Percentiles rank a stretch among this genome's conserved stretches.
These are phyloP conservation scores for Paramecium octaurelia DNA, from an alignment of 73 alveolate genomes.

Conservation along the genomic window DNA sequence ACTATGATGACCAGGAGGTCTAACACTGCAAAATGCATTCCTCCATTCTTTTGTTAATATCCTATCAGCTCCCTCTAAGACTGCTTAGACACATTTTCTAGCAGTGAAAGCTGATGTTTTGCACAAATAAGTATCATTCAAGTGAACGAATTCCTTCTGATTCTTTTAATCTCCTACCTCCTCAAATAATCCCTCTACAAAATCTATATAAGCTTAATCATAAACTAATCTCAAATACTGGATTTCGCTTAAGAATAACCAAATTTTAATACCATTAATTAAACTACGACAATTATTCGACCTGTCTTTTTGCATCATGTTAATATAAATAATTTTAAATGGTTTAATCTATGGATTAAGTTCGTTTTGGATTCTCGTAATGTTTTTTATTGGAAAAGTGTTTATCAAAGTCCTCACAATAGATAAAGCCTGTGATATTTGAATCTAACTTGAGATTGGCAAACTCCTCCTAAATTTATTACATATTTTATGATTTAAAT, in stretches of 20 bases:
- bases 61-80: slow-evolving; percentile 30
- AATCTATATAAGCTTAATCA: neutral
- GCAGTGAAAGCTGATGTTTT: slow-evolving; percentile 9
- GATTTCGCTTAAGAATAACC: neutral
- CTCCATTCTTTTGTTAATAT: slow-evolving; percentile 33
- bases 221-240: neutral
- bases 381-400: neutral
- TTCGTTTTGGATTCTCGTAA: slow-evolving; percentile 1
- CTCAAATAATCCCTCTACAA: neutral
- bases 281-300: neutral
- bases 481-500: neutral
- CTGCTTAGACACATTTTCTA: slow-evolving; percentile 40
- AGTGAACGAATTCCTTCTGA: neutral
- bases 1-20: slow-evolving; percentile 99
- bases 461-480: neutral
- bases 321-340: neutral
- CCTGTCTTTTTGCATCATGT: neutral
- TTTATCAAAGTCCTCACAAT: neutral
- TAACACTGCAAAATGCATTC: slow-evolving; percentile 54
- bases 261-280: neutral
- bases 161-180: neutral
- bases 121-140: slow-evolving; percentile 37
- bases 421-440: neutral
- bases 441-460: neutral
- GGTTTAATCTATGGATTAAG: neutral